phyloP scores from a whole-genome alignment of 2,329 filamentous ascomycete genomes.

The Venturia aucupariae region DNA sequence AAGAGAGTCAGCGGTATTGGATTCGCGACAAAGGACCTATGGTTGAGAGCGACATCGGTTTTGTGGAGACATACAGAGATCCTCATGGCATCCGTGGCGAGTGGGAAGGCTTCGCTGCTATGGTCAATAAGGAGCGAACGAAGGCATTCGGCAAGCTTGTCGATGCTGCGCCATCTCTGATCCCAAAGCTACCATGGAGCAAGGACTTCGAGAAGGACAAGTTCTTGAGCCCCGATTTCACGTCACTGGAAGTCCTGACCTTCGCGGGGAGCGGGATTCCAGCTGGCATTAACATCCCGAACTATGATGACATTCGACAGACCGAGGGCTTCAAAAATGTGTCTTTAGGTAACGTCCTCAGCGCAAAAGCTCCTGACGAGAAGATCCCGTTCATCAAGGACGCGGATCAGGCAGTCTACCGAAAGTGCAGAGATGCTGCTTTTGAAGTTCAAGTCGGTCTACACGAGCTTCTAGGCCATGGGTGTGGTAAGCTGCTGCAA shows the following conservation, averaged over 20 bases:
- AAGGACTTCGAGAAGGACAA: constrained; percentile 91
- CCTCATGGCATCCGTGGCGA: constrained; percentile 45
- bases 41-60: constrained; percentile 46
- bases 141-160: constrained; percentile 81
- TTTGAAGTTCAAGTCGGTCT: constrained; percentile 96
- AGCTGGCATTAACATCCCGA: constrained; percentile 50
- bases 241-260: constrained; percentile 80
- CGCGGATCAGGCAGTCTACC: constrained; percentile 66
- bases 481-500: constrained; percentile 87
- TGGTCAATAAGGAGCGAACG: constrained; percentile 86
- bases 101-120: constrained; percentile 44
- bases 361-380: constrained; percentile 85
- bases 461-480: constrained; percentile 81
- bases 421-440: constrained; percentile 72
- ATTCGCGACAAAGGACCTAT: constrained; percentile 43
- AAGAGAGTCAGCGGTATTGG: constrained; percentile 43
- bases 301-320: constrained; percentile 70
- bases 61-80: constrained; percentile 47
- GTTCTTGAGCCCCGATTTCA: constrained; percentile 93
- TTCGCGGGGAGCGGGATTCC: constrained; percentile 60
- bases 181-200: constrained; percentile 82
- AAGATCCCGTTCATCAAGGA: constrained; percentile 82
- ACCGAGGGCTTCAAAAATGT: constrained; percentile 87
- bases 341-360: constrained; percentile 84
- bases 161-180: constrained; percentile 67